Base-by-base conservation (phyloP, 2,329 filamentous ascomycete species). In the Epichloe glyceriae region DNA sequence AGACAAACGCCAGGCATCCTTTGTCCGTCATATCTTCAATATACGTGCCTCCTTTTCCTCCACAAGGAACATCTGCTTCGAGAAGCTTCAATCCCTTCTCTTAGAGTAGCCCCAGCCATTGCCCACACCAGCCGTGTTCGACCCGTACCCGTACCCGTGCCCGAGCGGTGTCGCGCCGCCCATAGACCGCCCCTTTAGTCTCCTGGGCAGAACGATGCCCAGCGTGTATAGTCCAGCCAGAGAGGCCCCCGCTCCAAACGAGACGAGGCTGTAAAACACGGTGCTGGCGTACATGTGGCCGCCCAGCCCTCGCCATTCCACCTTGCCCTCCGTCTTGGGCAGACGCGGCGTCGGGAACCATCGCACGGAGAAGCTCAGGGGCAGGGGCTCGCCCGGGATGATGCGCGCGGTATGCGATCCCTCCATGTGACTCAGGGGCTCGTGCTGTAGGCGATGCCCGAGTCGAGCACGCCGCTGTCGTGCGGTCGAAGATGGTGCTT, bases 301-400 rank as follows among this genome's bases (percentile, higher is more conserved):
- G 15, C 80, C 79, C 67, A 83, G 74, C 3, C 80, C 80, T 53
- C 76, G 72, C 80, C 80, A 83, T 65, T 82, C 78, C 5, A 83
- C 78, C 54, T 70, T 73, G 11, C 80, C 80, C 64, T 82, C 80
- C n/a, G 74, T 79, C 64, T 76, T 77, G 55, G 86, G 86, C 56
- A 91, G 71, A 38, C 75, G 73, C 0, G 86, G 83, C 22, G 79
- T 85, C 1, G 85, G 85, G 65, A 91, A 93, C 93, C 93, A 97
- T 43, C 88, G 74, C 14, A 97, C 83, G 40, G 81, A 85, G 61
- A 97, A 86, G 43, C 74, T 76, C 58, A 97, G 72, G 0, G 86
- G 84, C 52, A 97, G 67, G 5, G 85, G 79, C 66, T 97, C 90
- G 12, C 91, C 90, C 56, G 96, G 95, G 34, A 96, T 80, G 46